Percentiles rank a stretch among this genome's conserved stretches.
phyloP scores from a whole-genome alignment of 305 asterid species.

The Solanum chacoense region DNA sequence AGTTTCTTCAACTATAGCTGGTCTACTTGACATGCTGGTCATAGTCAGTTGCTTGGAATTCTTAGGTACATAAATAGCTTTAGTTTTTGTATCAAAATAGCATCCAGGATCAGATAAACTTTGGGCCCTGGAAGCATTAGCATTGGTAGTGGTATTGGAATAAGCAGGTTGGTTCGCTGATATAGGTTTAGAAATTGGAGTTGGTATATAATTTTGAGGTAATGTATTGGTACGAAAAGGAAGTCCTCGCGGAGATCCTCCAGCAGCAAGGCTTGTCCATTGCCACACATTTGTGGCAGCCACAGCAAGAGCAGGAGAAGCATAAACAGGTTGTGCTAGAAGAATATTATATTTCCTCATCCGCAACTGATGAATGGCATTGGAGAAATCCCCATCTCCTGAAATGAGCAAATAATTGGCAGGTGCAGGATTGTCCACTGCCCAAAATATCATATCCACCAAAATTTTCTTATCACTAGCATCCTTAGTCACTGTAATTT shows the following conservation, averaged over 20 bases:
- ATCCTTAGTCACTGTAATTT: constrained; percentile 32
- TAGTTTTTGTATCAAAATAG: not conserved
- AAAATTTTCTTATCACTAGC: constrained; percentile 44
- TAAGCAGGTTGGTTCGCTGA: not conserved
- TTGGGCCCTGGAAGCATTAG: constrained; percentile 1
- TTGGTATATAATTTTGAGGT: not conserved
- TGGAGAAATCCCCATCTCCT: constrained; percentile 48
- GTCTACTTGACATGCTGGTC: not conserved
- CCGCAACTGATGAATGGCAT: constrained; percentile 48
- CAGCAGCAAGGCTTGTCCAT: constrained; percentile 35
- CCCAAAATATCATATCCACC: constrained; percentile 54
- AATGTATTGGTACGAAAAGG: not conserved
- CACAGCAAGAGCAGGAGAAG: constrained; percentile 41
- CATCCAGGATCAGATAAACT: constrained; percentile 8
- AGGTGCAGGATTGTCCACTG: constrained; percentile 58
- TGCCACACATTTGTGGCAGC: constrained; percentile 41
- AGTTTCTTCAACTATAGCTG: not conserved
- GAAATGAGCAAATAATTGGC: constrained; percentile 49
- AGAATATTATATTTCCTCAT: constrained; percentile 46
- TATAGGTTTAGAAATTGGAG: not conserved
- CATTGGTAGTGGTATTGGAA: not conserved
- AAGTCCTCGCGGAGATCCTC: constrained; percentile 21
- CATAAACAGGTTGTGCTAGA: constrained; percentile 41
- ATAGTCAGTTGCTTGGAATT: constrained; percentile 5
- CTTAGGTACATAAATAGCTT: not conserved